Conservation (phyloP, 345 rosid species). For the Noccaea caerulescens region DNA sequence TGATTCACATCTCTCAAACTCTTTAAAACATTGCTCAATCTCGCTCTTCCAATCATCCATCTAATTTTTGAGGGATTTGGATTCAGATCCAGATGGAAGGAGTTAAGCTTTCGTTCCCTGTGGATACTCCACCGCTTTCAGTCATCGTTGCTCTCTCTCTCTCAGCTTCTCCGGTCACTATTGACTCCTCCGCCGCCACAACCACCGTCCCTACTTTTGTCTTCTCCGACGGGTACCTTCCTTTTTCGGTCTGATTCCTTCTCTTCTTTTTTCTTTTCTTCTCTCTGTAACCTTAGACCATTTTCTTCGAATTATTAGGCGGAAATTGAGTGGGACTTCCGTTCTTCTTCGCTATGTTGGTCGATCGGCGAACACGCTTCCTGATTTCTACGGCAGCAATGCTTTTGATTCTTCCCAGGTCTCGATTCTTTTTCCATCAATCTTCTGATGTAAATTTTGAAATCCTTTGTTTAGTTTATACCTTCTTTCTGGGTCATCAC, state of each 20-base stretch:
- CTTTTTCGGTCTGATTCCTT: neutral
- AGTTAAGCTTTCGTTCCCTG: constrained; percentile 56
- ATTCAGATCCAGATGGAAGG: constrained; percentile 47
- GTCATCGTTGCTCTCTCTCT: constrained; percentile 66
- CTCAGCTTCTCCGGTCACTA: constrained; percentile 45
- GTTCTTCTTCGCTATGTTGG: constrained; percentile 72
- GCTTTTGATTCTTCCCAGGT: constrained; percentile 68
- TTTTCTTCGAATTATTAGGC: constrained; percentile 42
- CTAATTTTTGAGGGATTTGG: neutral
- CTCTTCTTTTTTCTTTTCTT: neutral
- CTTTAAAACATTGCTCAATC: neutral
- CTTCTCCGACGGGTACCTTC: constrained; percentile 68
- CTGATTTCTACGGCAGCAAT: constrained; percentile 55
- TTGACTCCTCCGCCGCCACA: constrained; percentile 43
- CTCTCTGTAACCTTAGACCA: neutral
- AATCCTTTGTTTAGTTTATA: neutral
- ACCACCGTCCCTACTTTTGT: constrained; percentile 50
- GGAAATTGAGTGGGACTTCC: constrained; percentile 54
- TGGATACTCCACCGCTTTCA: constrained; percentile 65
- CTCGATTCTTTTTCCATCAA: neutral
- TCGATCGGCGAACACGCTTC: constrained; percentile 49
- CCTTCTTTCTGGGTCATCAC: neutral
- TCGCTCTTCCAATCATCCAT: neutral
- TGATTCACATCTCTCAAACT: neutral
- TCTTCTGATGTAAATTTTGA: neutral